A percentile compares a stretch with the other conserved stretches of the same genome.
Conservation (phyloP, 352 stramenopile species). For the Phytopythium delawarense region DNA sequence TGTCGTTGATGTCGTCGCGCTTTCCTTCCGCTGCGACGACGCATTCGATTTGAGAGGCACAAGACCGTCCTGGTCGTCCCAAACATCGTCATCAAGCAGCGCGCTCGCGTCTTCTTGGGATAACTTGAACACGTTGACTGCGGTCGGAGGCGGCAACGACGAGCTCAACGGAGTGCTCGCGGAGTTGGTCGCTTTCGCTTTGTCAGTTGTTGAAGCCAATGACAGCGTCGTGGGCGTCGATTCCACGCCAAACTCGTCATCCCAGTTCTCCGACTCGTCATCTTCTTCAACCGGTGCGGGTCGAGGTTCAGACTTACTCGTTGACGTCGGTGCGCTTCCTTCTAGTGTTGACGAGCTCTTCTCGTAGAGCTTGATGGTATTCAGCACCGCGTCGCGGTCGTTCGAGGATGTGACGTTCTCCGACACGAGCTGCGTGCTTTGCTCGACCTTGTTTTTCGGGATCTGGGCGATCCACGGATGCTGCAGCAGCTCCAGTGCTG, state of each 20-base stretch:
- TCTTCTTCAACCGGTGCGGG: slow-evolving; percentile 22
- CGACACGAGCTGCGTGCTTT: slow-evolving; percentile 78
- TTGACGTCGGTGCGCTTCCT: slow-evolving; percentile 5
- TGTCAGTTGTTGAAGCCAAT: not conserved
- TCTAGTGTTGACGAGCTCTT: slow-evolving; percentile 40
- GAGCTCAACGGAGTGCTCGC: not conserved
- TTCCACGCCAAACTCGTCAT: slow-evolving; percentile 75
- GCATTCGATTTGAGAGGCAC: not conserved
- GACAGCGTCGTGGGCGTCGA: slow-evolving; percentile 30
- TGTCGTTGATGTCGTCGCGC: not conserved
- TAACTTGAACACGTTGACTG: slow-evolving; percentile 42
- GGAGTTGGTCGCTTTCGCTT: not conserved
- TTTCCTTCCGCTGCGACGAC: slow-evolving; percentile 2
- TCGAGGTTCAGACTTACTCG: slow-evolving; percentile 14
- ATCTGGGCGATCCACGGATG: slow-evolving; percentile 91
- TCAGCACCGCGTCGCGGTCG: slow-evolving; percentile 76
- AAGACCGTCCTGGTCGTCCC: slow-evolving; percentile 44
- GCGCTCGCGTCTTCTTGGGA: slow-evolving; percentile 73
- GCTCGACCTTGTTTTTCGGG: slow-evolving; percentile 83
- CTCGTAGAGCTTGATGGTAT: slow-evolving; percentile 85
- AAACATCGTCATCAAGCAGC: slow-evolving; percentile 67
- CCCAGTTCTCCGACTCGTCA: slow-evolving; percentile 74
- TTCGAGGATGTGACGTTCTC: slow-evolving; percentile 74
- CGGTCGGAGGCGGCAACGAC: not conserved
- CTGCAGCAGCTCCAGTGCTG: slow-evolving; percentile 78